A percentile compares a stretch with the other conserved stretches of the same genome.
phyloP scores from a whole-genome alignment of 2,329 filamentous ascomycete species.

The Diaporthe sp. region DNA sequence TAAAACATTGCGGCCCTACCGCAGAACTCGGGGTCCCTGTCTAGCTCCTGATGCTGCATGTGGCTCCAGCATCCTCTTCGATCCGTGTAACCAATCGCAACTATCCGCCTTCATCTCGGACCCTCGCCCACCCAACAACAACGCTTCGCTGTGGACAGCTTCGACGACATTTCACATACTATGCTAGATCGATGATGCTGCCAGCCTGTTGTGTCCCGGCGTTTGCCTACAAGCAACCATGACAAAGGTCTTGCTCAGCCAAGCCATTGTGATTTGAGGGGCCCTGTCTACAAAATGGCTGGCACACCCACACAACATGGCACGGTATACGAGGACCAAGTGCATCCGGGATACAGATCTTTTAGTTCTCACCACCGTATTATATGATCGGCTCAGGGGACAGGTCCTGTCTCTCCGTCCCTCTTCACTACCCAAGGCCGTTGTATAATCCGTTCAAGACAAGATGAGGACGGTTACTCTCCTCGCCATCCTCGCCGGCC shows the following conservation, averaged over 20 bases:
- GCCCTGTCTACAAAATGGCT: neutral
- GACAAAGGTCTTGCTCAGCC: conserved; percentile 15
- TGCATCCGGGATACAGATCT: neutral
- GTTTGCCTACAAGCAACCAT: neutral
- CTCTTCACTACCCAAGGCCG: neutral
- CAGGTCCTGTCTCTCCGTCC: too few relatives aligned
- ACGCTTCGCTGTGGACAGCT: neutral
- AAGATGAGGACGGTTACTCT: neutral
- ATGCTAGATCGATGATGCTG: neutral
- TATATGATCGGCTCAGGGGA: neutral
- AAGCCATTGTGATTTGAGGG: neutral
- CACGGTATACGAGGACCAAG: too few relatives aligned
- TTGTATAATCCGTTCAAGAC: neutral
- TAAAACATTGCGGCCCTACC: conserved; percentile 13
- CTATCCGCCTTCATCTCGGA: neutral
- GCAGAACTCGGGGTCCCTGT: conserved; percentile 4
- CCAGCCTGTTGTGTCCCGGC: neutral
- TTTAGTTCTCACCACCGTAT: too few relatives aligned
- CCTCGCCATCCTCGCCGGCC: conserved; percentile 4
- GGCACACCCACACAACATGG: neutral
- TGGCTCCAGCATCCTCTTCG: conserved; percentile 20
- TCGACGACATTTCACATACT: neutral
- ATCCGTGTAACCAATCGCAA: conserved; percentile 24
- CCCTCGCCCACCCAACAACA: conserved; percentile 1
- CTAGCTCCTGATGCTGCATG: conserved; percentile 20